Evolutionary conservation across 2,329 filamentous ascomycete genomes (phyloP), one percentile per base, ranked within the genome.

Genomic region (Beauveria medogensis): DNA sequence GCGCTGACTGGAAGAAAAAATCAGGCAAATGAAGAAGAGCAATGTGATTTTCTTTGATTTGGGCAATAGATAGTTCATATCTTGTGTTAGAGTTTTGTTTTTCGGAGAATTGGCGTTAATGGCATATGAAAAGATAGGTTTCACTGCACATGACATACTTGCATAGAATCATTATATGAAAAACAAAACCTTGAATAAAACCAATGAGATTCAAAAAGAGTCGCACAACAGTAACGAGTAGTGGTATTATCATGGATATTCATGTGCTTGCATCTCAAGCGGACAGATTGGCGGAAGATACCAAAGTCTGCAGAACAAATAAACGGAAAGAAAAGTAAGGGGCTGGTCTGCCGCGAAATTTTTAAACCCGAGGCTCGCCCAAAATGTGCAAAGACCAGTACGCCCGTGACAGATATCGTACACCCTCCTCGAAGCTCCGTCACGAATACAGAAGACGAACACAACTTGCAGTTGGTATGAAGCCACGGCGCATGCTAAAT

Each of bases 1-100:
- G 76, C 10, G 68, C 74, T 3, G 73, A 75, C 43, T 82, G 80
- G 77, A 78, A 76, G 68, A 76, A 77, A 68, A 69, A 64, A 26
- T 59, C 61, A 30, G 44, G 24, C 7, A 60, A 55, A 30, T 60
- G 41, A 53, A 26, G 22, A 41, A 30, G 24, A 43, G 24, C 8
- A 5, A 18, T 9, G 34, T 5, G 3, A n/a, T 14, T 7, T n/a
- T 26, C 24, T 18, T 47, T 41, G 16, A n/a, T 9, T 20, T 4
- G 41, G 41, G 20, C 18, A 20, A 30, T 2, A 58, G 8, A 16
- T 7, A 5, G 9, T 18, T 16, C 8, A 44, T 6, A 22, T 44
- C 18, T 7, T 28, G 34, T 51, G 14, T 30, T 52, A 18, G 7
- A 22, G 6, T 37, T 9, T 34, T 51, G 8, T n/a, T 12, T 30